A percentile compares a stretch with the other conserved stretches of the same genome.
These are phyloP conservation scores for Laguncularia racemosa DNA, from an alignment of 345 rosid genomes.

Conservation along the genomic window DNA sequence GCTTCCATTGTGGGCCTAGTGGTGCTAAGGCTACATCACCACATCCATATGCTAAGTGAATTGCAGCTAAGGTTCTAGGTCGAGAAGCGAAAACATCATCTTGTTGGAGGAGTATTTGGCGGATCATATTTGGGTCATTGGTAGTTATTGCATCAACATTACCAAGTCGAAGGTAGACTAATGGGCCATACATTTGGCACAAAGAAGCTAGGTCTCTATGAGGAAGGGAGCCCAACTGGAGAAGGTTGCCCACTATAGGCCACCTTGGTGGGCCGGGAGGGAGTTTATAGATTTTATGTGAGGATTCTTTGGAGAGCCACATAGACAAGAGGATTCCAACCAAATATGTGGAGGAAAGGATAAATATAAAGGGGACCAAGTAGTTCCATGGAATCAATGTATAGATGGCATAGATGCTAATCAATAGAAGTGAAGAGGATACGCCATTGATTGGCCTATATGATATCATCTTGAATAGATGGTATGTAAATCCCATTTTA, in stretches of 20 bases:
- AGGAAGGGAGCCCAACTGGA: conserved; percentile 64
- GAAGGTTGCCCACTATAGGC: conserved; percentile 85
- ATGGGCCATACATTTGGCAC: conserved; percentile 60
- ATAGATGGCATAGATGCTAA: no score
- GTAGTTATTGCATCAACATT: conserved; percentile 73
- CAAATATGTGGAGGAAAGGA: conserved; percentile 2
- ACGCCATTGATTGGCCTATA: no score
- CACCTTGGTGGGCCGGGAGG: conserved; percentile 80
- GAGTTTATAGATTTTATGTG: conserved; percentile 23
- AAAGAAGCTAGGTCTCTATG: conserved; percentile 65
- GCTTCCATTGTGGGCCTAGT: conserved; percentile 59
- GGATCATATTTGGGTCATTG: conserved; percentile 58
- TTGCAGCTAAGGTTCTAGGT: conserved; percentile 69
- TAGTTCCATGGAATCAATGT: no score
- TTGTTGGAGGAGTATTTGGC: conserved; percentile 60
- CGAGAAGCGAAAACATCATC: conserved; percentile 84
- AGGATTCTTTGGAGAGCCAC: conserved; percentile 12
- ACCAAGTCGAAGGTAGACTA: conserved; percentile 79
- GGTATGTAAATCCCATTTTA: no score
- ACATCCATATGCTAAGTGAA: conserved; percentile 70
- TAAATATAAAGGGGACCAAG: conserved; percentile 6
- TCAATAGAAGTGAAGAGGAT: no score
- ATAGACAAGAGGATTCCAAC: conserved; percentile 15
- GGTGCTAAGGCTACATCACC: conserved; percentile 82
- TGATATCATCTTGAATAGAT: no score